Base-by-base conservation (phyloP, 768 basidiomycete species). In the Suillus hirtellus region DNA sequence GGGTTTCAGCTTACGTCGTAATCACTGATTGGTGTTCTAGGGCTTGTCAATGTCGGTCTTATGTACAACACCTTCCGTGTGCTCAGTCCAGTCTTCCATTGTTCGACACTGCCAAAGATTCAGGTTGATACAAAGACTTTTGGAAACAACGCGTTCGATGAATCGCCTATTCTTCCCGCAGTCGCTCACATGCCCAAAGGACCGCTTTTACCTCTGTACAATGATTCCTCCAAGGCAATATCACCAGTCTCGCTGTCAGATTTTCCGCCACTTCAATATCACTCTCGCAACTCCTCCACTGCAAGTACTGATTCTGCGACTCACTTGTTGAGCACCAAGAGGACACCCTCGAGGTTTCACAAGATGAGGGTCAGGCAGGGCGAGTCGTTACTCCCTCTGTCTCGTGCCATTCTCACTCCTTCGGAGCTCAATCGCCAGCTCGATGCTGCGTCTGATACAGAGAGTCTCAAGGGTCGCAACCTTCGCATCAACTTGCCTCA, bases 51-150 rank as follows among this genome's bases (percentile, higher is more conserved):
- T 68, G 87, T 89, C 34, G 63, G 81, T 10, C 77, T 92, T n/a
- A 79, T 91, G 35, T 85, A 82, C 77, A 89, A 88, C 69, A 89
- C 87, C 11, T 83, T 90, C 70, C 83, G 85, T 11, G 80, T 89
- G 59, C 75, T 92, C 40, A 77, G 79, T 10, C 83, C 83, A 31
- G 82, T 82, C 27, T 81, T 87, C 67, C 75, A 81, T 63, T 72
- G 71, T 31, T 72, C 14, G 15, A 61, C 11, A 15, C 5, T 60
- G 21, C 27, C 65, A 59, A 66, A 46, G 43, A 21, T 59, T 46
- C 35, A 40, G n/a, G 43, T 40, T 17, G 69, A 68, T 14, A 63
- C 64, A 60, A 60, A 64, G 63, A 69, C 59, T 19, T 76, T 72
- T 38, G 69, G 72, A 46, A 67, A 75, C 43, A 49, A 64, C 9